phyloP scores from a whole-genome alignment of 1,139 yeast genomes.

The Blastobotrys arbuscula region DNA sequence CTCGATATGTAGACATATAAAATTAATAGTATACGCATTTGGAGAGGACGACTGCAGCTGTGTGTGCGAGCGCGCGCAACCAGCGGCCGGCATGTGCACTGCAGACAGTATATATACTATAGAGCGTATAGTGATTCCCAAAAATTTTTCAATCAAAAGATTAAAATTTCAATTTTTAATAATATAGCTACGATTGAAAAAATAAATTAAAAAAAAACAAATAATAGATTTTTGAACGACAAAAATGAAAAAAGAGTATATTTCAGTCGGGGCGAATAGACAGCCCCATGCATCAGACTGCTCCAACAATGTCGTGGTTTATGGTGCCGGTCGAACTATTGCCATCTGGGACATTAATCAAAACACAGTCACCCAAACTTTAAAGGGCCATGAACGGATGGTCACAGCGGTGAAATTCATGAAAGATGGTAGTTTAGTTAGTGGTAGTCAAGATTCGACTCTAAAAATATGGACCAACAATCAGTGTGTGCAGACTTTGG shows the following conservation, averaged over 20 bases:
- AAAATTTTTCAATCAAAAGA: no score
- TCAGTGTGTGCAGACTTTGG: conserved; percentile 34
- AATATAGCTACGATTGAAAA: not conserved
- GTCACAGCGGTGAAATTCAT: conserved; percentile 33
- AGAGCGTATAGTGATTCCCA: no score
- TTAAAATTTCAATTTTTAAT: not conserved
- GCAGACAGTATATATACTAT: no score
- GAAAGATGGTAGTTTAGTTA: conserved; percentile 43
- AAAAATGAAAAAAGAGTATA: conserved; percentile 40
- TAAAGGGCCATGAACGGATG: conserved; percentile 30
- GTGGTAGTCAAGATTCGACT: conserved; percentile 60
- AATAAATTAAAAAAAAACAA: no score
- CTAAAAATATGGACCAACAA: conserved; percentile 52
- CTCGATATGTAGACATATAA: no score
- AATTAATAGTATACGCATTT: no score
- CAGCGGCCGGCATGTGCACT: no score
- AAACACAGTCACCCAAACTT: conserved; percentile 21
- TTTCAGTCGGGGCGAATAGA: conserved; percentile 74
- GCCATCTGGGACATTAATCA: conserved; percentile 66
- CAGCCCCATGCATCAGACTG: conserved; percentile 66
- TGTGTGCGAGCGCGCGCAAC: no score
- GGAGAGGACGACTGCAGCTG: no score
- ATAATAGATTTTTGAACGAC: no score
- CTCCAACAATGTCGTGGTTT: conserved; percentile 50
- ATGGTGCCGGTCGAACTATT: conserved; percentile 67